Evolutionary conservation across 2,329 filamentous ascomycete species (phyloP).

Genomic region (Cryphonectria nitschkei): DNA sequence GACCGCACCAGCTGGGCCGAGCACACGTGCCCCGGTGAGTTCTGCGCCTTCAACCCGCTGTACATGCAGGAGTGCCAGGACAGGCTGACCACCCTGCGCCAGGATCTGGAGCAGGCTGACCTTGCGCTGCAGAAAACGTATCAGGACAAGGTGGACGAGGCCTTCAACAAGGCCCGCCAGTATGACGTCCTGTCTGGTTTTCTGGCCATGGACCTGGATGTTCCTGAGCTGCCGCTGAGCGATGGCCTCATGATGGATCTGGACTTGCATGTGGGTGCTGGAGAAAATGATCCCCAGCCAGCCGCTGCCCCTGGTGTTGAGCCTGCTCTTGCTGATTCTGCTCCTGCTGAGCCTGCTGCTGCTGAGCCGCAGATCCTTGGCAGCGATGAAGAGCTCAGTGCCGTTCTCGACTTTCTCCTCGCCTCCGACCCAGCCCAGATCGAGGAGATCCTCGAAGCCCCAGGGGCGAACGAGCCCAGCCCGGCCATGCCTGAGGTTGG

Average conservation of each 20-base stretch:
- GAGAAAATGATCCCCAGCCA: too few relatives aligned
- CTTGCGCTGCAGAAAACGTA: neutral
- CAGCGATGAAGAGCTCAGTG: too few relatives aligned
- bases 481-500: too few relatives aligned
- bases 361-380: too few relatives aligned
- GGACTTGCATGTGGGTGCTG: neutral
- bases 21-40: neutral
- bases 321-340: too few relatives aligned
- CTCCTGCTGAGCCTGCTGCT: too few relatives aligned
- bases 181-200: neutral
- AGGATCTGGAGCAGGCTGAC: neutral
- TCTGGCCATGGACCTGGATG: neutral
- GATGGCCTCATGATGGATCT: neutral
- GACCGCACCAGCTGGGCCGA: neutral
- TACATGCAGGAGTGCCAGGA: neutral
- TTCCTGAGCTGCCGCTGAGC: too few relatives aligned
- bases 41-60: conserved; percentile 8
- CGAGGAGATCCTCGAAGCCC: too few relatives aligned
- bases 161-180: neutral
- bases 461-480: too few relatives aligned
- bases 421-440: too few relatives aligned
- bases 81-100: neutral
- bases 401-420: too few relatives aligned
- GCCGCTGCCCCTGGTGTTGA: neutral
- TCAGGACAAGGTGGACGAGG: neutral